These are phyloP conservation scores for Cryptosporidium sp. DNA, from an alignment of 169 alveolate genomes.

Conservation along the genomic window DNA sequence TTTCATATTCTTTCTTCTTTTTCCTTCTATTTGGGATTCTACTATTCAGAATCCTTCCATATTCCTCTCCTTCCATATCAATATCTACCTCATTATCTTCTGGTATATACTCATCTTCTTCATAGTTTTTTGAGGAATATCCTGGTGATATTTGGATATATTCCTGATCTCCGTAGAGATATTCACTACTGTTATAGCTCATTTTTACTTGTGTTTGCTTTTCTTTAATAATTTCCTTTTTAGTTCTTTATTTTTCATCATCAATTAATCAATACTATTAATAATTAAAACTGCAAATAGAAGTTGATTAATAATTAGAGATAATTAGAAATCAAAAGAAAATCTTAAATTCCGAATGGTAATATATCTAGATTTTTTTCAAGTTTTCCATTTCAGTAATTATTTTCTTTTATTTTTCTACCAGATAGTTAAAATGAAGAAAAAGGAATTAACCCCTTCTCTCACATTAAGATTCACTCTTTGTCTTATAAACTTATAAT, in stretches of 20 bases:
- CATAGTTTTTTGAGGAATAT: conserved; percentile 1
- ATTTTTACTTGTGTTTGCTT: neutral
- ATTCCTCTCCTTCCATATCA: neutral
- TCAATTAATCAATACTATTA: neutral
- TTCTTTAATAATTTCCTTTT: neutral
- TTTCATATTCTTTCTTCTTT: neutral
- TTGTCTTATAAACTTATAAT: neutral
- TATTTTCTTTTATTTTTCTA: too few relatives aligned
- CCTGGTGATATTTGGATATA: conserved; percentile 33
- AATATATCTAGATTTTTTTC: too few relatives aligned
- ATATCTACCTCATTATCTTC: neutral
- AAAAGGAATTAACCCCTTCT: neutral
- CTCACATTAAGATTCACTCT: neutral
- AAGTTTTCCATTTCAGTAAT: too few relatives aligned
- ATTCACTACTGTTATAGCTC: conserved; percentile 41
- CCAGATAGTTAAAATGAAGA: too few relatives aligned
- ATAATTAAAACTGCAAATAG: too few relatives aligned
- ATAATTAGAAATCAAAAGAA: neutral
- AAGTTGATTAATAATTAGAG: neutral
- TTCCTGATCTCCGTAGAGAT: conserved; percentile 27
- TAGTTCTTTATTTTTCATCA: neutral
- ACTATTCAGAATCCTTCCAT: neutral
- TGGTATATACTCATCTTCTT: too few relatives aligned
- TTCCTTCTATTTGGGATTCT: neutral
- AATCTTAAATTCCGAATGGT: too few relatives aligned